A percentile compares a stretch with the other conserved stretches of the same genome.
These are phyloP conservation scores for Lactarius hatsudake DNA, from an alignment of 768 basidiomycete species.

Conservation along the genomic window DNA sequence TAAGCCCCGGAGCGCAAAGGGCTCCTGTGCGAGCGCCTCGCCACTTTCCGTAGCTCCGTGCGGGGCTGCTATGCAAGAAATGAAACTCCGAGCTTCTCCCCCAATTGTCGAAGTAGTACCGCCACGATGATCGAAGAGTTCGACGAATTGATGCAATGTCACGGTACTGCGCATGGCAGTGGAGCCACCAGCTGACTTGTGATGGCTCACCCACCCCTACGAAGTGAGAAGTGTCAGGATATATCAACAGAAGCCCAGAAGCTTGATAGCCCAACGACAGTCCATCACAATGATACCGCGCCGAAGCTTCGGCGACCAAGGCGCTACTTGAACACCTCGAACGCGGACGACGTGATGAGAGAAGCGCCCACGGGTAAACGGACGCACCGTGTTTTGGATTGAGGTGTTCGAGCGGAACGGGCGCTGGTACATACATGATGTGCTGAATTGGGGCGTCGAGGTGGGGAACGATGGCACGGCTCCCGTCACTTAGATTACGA, in stretches of 20 bases:
- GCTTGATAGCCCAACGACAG: conserved; percentile 57
- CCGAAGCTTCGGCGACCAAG: neutral
- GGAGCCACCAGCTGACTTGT: no score
- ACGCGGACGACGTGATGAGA: neutral
- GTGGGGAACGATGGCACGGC: neutral
- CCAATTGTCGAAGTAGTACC: conserved; percentile 39
- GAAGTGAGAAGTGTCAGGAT: conserved; percentile 31
- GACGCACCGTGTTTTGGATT: neutral
- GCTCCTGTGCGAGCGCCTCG: conserved; percentile 29
- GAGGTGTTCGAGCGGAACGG: neutral
- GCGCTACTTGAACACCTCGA: neutral
- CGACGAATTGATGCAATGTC: no score
- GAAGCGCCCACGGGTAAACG: neutral
- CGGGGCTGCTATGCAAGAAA: neutral
- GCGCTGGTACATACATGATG: no score
- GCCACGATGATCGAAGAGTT: conserved; percentile 35
- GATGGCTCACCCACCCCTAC: no score
- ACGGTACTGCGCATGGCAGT: no score
- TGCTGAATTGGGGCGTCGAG: neutral
- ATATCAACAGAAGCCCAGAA: neutral
- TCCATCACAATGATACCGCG: conserved; percentile 6
- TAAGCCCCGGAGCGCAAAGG: conserved; percentile 28
- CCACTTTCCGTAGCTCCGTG: conserved; percentile 28
- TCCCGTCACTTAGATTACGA: neutral
- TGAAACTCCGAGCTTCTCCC: conserved; percentile 16